These are phyloP conservation scores for Ophiostoma himal-ulmi DNA, from an alignment of 2,329 filamentous ascomycete species.

Conservation along the genomic window DNA sequence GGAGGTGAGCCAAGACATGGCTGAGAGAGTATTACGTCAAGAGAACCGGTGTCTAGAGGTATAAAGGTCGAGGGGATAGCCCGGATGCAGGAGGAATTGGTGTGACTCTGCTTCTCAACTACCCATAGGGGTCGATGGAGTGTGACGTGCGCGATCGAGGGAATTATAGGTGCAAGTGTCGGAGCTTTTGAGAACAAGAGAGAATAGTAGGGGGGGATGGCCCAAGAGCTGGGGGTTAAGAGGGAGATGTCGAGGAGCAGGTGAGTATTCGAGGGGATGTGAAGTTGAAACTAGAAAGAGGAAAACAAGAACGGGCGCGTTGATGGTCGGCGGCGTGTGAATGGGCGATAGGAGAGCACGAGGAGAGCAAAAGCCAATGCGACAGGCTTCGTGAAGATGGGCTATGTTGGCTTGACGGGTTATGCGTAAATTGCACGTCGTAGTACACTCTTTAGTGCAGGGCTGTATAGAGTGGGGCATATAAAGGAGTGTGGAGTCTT, in stretches of 20 bases:
- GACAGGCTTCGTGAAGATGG: neutral
- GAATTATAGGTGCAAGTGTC: neutral
- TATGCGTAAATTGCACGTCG: neutral
- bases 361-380: neutral
- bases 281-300: neutral
- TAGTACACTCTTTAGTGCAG: neutral
- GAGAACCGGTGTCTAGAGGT: neutral
- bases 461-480: neutral
- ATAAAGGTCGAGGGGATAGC: neutral
- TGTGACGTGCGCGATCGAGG: neutral
- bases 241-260: neutral
- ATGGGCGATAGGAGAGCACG: neutral
- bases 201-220: neutral
- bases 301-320: neutral
- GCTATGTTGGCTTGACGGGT: neutral
- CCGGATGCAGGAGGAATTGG: neutral
- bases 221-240: neutral
- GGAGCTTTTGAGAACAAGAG: neutral
- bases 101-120: neutral
- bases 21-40: conserved; percentile 1
- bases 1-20: conserved; percentile 34
- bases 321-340: neutral
- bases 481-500: neutral
- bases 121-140: neutral
- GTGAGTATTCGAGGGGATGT: neutral